These are phyloP conservation scores for Mayamaea pseudoterrestris DNA, from an alignment of 108 stramenopile species.

Conservation along the genomic window DNA sequence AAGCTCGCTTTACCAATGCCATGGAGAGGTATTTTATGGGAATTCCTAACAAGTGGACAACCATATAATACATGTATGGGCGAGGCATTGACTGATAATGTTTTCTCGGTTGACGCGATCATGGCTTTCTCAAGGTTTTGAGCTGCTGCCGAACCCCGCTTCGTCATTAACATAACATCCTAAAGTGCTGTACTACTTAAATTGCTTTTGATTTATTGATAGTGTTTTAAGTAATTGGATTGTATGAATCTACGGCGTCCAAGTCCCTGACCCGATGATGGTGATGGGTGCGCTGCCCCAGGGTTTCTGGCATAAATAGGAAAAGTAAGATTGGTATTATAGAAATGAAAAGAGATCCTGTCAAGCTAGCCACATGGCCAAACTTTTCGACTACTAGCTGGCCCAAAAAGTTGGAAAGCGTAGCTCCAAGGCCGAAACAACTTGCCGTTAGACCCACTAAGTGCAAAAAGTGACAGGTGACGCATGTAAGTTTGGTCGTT, in stretches of 20 bases:
- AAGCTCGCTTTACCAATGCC: constrained; percentile 85
- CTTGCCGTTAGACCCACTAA: constrained; percentile 64
- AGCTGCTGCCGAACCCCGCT: too few relatives aligned
- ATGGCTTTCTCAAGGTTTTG: too few relatives aligned
- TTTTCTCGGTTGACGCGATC: too few relatives aligned
- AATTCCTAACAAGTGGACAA: constrained; percentile 94
- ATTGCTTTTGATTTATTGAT: too few relatives aligned
- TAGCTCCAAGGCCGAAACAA: constrained; percentile 73
- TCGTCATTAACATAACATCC: too few relatives aligned
- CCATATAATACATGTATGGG: constrained; percentile 21
- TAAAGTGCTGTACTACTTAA: too few relatives aligned
- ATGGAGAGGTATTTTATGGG: constrained; percentile 98
- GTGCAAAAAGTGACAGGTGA: constrained; percentile 3
- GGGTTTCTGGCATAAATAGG: constrained; percentile 70
- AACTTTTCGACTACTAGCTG: constrained; percentile 64
- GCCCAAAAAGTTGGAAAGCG: constrained; percentile 67
- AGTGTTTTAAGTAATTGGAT: too few relatives aligned
- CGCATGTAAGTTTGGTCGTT: background rate
- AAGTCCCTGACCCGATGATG: too few relatives aligned
- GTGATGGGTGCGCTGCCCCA: constrained; percentile 17
- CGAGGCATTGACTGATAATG: too few relatives aligned
- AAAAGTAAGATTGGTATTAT: constrained; percentile 62
- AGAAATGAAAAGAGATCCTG: constrained; percentile 58
- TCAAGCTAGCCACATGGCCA: constrained; percentile 66
- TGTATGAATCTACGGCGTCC: too few relatives aligned